Evolutionary conservation across 75 land plant species (phyloP).

Genomic region (Ceratopteris richardii): DNA sequence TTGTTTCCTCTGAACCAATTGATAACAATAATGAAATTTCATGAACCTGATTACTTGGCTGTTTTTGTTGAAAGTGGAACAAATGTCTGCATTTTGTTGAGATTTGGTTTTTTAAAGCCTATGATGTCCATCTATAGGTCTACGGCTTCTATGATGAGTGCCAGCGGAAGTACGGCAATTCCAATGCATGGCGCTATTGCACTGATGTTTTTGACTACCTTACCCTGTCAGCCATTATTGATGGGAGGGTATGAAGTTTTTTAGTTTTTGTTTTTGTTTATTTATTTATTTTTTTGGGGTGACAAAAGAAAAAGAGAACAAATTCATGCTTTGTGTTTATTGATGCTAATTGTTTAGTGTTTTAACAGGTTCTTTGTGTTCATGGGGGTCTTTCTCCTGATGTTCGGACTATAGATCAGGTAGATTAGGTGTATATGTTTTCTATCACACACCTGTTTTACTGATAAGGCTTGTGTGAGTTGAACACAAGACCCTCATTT

Average conservation of each 20-base stretch:
- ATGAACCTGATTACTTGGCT: too few relatives aligned
- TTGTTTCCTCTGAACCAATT: too few relatives aligned
- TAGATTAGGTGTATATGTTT: slow-evolving; percentile 8
- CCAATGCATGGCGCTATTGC: slow-evolving; percentile 99
- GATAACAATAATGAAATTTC: too few relatives aligned
- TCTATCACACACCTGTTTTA: too few relatives aligned
- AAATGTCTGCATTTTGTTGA: too few relatives aligned
- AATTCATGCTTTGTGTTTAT: too few relatives aligned
- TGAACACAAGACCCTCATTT: too few relatives aligned
- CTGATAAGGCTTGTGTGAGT: too few relatives aligned
- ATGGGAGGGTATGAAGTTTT: slow-evolving; percentile 77
- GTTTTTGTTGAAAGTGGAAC: too few relatives aligned
- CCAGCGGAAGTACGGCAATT: slow-evolving; percentile 99
- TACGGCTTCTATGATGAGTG: slow-evolving; percentile 99
- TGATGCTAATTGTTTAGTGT: background rate
- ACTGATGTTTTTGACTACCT: slow-evolving; percentile 99
- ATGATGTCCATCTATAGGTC: slow-evolving; percentile 36
- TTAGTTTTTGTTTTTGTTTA: too few relatives aligned
- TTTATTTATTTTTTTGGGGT: too few relatives aligned
- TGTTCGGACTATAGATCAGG: slow-evolving; percentile 97
- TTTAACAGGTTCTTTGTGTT: slow-evolving; percentile 80
- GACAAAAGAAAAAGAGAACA: too few relatives aligned
- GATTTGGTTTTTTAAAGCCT: background rate
- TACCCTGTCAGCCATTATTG: slow-evolving; percentile 94
- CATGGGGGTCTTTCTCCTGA: slow-evolving; percentile 99